A percentile compares a stretch with the other conserved stretches of the same genome.
Conservation (phyloP, 306 rosid genomes). For the Sechiopsis laciniata region DNA sequence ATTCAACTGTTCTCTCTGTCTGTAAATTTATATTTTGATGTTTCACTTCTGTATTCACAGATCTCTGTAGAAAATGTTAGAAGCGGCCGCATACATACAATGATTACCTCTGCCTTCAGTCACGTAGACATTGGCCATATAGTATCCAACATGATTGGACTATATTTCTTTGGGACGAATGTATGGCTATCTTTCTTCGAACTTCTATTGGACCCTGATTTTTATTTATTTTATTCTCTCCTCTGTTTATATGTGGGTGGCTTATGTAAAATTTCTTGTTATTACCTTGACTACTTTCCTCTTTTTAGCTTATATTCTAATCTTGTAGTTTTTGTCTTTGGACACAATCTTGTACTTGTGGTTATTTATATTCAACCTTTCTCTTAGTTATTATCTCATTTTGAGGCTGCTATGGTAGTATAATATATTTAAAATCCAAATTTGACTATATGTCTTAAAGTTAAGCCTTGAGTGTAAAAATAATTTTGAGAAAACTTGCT, state of each 20-base stretch:
- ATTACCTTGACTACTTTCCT: not conserved
- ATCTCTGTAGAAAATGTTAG: constrained; percentile 58
- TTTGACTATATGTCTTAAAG: not conserved
- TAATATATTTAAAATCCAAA: not conserved
- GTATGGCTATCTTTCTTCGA: constrained; percentile 43
- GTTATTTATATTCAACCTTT: not conserved
- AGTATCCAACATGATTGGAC: constrained; percentile 69
- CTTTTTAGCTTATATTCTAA: constrained; percentile 5
- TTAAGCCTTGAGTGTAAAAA: not conserved
- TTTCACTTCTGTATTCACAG: constrained; percentile 43
- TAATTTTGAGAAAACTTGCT: not conserved
- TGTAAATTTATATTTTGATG: constrained; percentile 20
- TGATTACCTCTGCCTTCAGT: constrained; percentile 90
- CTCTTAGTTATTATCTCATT: not conserved
- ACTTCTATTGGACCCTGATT: constrained; percentile 12
- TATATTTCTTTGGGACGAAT: constrained; percentile 72
- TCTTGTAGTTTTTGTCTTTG: not conserved
- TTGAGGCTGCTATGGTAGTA: constrained; percentile 3
- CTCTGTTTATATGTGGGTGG: not conserved
- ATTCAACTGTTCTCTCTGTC: not conserved
- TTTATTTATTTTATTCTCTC: constrained; percentile 11
- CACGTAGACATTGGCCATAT: constrained; percentile 54
- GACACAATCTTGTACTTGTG: not conserved
- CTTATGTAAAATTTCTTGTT: not conserved
- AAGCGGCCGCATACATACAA: constrained; percentile 71